These are phyloP conservation scores for Trapa bicornis DNA, from an alignment of 345 rosid genomes.

Conservation along the genomic window DNA sequence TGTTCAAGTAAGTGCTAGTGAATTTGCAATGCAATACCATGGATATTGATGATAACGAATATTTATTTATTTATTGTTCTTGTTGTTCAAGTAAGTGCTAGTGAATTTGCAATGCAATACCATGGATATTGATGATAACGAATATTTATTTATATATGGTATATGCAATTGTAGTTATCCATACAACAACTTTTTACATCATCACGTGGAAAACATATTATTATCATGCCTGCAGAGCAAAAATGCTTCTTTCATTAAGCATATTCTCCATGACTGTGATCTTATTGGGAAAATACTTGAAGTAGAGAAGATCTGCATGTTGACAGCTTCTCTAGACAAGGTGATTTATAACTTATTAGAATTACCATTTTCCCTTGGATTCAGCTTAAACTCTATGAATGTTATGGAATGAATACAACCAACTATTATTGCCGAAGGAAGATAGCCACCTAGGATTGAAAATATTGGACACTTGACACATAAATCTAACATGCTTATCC, in stretches of 20 bases:
- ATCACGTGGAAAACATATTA: slow-evolving; percentile 71
- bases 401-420: slow-evolving; percentile 31
- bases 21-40: slow-evolving; percentile 4
- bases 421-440: slow-evolving; percentile 57
- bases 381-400: neutral
- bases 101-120: slow-evolving; percentile 7
- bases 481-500: slow-evolving; percentile 69
- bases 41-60: neutral
- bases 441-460: slow-evolving; percentile 59
- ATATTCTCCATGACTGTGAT: slow-evolving; percentile 64
- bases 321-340: slow-evolving; percentile 47
- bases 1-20: slow-evolving; percentile 63
- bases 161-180: slow-evolving; percentile 56
- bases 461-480: slow-evolving; percentile 84
- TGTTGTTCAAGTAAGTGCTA: slow-evolving; percentile 76
- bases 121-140: neutral
- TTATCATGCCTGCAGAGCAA: slow-evolving; percentile 78
- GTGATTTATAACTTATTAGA: slow-evolving; percentile 16
- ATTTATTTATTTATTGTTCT: slow-evolving; percentile 25
- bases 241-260: slow-evolving; percentile 41
- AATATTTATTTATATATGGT: slow-evolving; percentile 8
- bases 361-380: neutral
- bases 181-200: slow-evolving; percentile 87
- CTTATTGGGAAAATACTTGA: slow-evolving; percentile 65
- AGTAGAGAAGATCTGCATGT: slow-evolving; percentile 39